phyloP scores from a whole-genome alignment of 1,284 basidiomycete species.

The Limonomyces culmigenus region DNA sequence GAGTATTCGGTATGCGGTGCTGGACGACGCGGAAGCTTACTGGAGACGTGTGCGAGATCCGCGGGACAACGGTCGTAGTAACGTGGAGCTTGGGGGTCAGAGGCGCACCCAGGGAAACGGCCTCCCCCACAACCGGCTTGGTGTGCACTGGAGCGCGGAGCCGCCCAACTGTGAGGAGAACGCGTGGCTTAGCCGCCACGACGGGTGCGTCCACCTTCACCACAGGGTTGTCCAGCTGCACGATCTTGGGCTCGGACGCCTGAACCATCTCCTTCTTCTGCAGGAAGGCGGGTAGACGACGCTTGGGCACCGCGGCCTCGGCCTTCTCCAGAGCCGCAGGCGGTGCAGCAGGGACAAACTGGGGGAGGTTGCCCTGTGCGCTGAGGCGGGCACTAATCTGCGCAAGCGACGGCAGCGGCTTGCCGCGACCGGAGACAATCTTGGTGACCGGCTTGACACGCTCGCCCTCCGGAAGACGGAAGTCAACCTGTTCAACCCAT shows the following conservation, averaged over 20 bases:
- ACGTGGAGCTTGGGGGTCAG: constrained; percentile 22
- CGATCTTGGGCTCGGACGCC: constrained; percentile 2
- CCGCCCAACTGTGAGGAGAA: constrained; percentile 29
- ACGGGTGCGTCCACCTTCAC: constrained; percentile 6
- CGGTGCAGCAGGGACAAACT: background rate
- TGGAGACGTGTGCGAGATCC: constrained; percentile 23
- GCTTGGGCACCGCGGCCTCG: constrained; percentile 7
- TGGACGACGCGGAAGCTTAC: constrained; percentile 7
- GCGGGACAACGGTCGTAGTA: constrained; percentile 31
- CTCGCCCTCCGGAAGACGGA: constrained; percentile 22
- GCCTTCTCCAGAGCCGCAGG: constrained; percentile 8
- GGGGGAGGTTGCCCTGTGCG: constrained; percentile 14
- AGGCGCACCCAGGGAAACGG: constrained; percentile 8
- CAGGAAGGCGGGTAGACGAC: constrained; percentile 26
- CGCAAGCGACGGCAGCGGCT: constrained; percentile 46
- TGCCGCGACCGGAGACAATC: constrained; percentile 9
- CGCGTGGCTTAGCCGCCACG: constrained; percentile 15
- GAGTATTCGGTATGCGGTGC: background rate
- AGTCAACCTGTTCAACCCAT: constrained; percentile 56
- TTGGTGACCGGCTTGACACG: constrained; percentile 7
- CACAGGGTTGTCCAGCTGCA: constrained; percentile 1
- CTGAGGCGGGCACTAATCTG: constrained; percentile 52
- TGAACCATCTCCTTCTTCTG: constrained; percentile 10
- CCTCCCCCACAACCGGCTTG: constrained; percentile 6
- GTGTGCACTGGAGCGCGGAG: constrained; percentile 19